A percentile compares a stretch with the other conserved stretches of the same genome.
Evolutionary conservation across 1,284 basidiomycete species (phyloP).

Genomic region (Cryptococcus jaspeensis): DNA sequence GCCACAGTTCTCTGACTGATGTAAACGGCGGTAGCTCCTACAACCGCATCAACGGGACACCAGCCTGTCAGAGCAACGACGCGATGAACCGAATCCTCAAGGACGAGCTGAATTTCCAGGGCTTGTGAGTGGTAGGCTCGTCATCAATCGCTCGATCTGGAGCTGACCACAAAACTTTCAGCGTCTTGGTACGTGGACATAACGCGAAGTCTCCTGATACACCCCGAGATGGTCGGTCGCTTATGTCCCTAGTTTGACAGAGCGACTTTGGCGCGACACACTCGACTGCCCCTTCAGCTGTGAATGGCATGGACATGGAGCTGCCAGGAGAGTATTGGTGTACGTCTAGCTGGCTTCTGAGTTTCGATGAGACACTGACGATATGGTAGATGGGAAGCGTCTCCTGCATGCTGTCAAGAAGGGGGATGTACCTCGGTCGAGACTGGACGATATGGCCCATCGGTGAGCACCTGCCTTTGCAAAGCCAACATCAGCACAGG

Average conservation of each 20-base stretch:
- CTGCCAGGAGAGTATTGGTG: slow-evolving; percentile 49
- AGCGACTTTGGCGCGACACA: slow-evolving; percentile 46
- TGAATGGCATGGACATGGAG: slow-evolving; percentile 54
- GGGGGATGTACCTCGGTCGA: slow-evolving; percentile 63
- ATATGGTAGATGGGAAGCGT: slow-evolving; percentile 37
- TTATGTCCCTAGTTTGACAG: slow-evolving; percentile 6
- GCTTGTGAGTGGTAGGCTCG: slow-evolving; percentile 49
- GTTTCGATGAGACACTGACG: not conserved
- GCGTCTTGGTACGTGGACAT: slow-evolving; percentile 22
- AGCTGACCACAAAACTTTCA: slow-evolving; percentile 11
- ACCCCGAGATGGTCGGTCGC: no score
- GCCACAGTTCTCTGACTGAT: not conserved
- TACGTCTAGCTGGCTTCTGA: slow-evolving; percentile 11
- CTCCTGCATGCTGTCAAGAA: slow-evolving; percentile 68
- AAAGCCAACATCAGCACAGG: not conserved
- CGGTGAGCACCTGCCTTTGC: slow-evolving; percentile 22
- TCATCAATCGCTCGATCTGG: slow-evolving; percentile 4
- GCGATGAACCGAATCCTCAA: slow-evolving; percentile 76
- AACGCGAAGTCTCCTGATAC: no score
- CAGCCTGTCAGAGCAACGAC: slow-evolving; percentile 73
- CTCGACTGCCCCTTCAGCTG: slow-evolving; percentile 48
- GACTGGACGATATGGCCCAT: slow-evolving; percentile 55
- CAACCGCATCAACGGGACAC: slow-evolving; percentile 70
- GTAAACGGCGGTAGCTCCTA: slow-evolving; percentile 50
- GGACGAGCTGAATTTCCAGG: slow-evolving; percentile 61